Percentiles rank a stretch among this genome's conserved stretches.
Evolutionary conservation across 2,329 filamentous ascomycete species (phyloP).

Genomic region (Nigrograna mackinnonii): DNA sequence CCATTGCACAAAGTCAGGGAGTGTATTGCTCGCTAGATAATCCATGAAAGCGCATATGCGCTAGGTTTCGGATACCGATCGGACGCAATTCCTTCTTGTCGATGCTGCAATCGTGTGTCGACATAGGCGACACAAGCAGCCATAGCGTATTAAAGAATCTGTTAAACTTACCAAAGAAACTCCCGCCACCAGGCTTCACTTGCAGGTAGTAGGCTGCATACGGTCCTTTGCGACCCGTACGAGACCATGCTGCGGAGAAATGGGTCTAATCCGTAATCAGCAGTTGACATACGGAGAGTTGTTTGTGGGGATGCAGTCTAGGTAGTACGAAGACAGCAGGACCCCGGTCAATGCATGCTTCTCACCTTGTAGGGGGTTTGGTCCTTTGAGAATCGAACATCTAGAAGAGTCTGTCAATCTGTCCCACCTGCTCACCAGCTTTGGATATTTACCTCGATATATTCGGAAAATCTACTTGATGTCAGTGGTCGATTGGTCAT

Average conservation of each 20-base stretch:
- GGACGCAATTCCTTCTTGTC: no score
- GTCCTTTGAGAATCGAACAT: constrained; percentile 82
- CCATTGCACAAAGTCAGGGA: no score
- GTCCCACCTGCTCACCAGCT: not conserved
- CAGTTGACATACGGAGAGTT: not conserved
- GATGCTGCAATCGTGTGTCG: no score
- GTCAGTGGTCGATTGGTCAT: no score
- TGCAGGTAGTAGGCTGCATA: constrained; percentile 84
- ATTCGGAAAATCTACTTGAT: constrained; percentile 72
- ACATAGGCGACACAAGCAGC: no score
- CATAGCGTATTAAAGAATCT: no score
- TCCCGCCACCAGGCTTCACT: constrained; percentile 67
- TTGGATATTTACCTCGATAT: constrained; percentile 59
- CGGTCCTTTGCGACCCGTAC: constrained; percentile 73
- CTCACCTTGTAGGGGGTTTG: constrained; percentile 84
- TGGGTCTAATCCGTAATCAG: constrained; percentile 61
- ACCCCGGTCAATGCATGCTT: not conserved
- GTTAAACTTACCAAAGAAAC: constrained; percentile 75
- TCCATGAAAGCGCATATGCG: no score
- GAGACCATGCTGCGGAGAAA: constrained; percentile 85
- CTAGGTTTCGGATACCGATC: no score
- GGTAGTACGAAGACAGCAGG: constrained; percentile 5
- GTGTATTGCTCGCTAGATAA: no score
- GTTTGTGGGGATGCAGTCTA: constrained; percentile 3
- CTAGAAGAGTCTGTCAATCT: constrained; percentile 36